Evolutionary conservation across 1,284 basidiomycete genomes (phyloP).

Genomic region (Cronartium ribicola): DNA sequence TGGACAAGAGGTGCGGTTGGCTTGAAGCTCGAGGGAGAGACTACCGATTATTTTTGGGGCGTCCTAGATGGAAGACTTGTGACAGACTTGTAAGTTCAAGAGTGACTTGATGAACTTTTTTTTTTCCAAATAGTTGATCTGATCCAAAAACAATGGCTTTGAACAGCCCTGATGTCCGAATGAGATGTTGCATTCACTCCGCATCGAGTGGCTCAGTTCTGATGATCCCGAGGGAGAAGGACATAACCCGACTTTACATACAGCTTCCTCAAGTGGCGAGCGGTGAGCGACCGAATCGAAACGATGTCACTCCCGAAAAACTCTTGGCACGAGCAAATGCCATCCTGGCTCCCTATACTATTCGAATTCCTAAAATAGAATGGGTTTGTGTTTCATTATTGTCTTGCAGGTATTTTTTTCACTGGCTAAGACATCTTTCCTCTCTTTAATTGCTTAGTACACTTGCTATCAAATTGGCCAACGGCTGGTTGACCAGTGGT

Average conservation of each 20-base stretch:
- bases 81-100: not conserved
- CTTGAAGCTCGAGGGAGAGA: slow-evolving; percentile 1
- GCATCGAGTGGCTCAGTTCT: slow-evolving; percentile 54
- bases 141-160: not conserved
- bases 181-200: not conserved
- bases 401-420: slow-evolving; percentile 38
- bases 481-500: slow-evolving; percentile 67
- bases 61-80: slow-evolving; percentile 7
- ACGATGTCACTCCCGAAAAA: slow-evolving; percentile 58
- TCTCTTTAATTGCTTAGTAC: not conserved
- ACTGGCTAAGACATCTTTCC: slow-evolving; percentile 44
- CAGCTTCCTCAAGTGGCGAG: slow-evolving; percentile 58
- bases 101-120: not conserved
- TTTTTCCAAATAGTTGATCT: not conserved
- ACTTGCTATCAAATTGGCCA: slow-evolving; percentile 59
- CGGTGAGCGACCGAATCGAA: slow-evolving; percentile 43
- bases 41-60: slow-evolving; percentile 10
- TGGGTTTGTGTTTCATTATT: slow-evolving; percentile 69
- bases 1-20: slow-evolving; percentile 4
- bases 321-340: slow-evolving; percentile 63
- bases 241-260: slow-evolving; percentile 68
- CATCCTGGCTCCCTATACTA: slow-evolving; percentile 64
- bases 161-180: slow-evolving; percentile 57
- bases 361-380: slow-evolving; percentile 61
- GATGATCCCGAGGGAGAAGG: slow-evolving; percentile 65